Percentiles rank a stretch among this genome's conserved stretches.
Conservation (phyloP, 2,329 filamentous ascomycete genomes). For the Pseudocercospora musae region DNA sequence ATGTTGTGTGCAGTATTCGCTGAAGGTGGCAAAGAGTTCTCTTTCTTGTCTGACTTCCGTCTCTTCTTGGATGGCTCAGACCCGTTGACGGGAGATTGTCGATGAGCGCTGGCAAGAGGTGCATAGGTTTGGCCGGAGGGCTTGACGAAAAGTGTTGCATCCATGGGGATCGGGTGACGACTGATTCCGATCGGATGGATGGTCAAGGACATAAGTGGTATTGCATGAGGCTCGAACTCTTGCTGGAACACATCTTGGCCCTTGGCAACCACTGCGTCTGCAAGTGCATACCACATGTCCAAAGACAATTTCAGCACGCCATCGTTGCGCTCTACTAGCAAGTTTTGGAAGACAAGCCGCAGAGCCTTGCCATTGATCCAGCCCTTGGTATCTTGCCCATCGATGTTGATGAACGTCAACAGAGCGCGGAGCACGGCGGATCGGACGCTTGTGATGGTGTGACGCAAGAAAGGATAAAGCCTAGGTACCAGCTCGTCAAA, state of each 20-base stretch:
- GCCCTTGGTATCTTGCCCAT: constrained; percentile 72
- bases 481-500: constrained; percentile 90
- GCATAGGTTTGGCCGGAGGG: constrained; percentile 85
- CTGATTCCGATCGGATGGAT: constrained; percentile 90
- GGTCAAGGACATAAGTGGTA: constrained; percentile 78
- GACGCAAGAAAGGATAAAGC: constrained; percentile 90
- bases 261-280: constrained; percentile 62
- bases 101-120: constrained; percentile 41
- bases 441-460: constrained; percentile 94
- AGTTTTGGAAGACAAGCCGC: constrained; percentile 88
- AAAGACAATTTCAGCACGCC: constrained; percentile 77
- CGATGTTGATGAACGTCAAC: constrained; percentile 86
- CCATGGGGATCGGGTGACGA: constrained; percentile 88
- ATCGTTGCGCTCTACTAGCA: constrained; percentile 87
- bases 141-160: constrained; percentile 81
- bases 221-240: constrained; percentile 72
- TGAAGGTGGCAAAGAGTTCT: constrained; percentile 58
- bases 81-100: constrained; percentile 46
- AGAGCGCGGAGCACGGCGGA: constrained; percentile 89
- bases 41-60: constrained; percentile 76
- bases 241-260: constrained; percentile 63
- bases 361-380: constrained; percentile 92
- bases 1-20: constrained; percentile 78
- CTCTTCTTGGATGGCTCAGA: constrained; percentile 71
- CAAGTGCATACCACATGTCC: constrained; percentile 79